phyloP scores from a whole-genome alignment of 805 yeast species.

The Nakazawaea laoshanensis region DNA sequence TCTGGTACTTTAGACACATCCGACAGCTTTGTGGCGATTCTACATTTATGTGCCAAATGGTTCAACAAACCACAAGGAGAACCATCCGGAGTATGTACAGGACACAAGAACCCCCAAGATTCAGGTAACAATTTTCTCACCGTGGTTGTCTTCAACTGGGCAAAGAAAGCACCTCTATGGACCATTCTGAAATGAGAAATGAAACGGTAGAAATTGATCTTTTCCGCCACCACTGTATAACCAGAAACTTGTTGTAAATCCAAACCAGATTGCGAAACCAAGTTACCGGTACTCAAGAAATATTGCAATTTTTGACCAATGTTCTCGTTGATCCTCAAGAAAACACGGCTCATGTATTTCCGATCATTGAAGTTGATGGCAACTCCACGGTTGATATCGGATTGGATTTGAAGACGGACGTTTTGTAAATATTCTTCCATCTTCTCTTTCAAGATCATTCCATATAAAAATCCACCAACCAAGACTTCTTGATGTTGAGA shows the following conservation, averaged over 20 bases:
- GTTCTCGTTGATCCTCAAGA: constrained; percentile 77
- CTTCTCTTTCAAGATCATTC: constrained; percentile 94
- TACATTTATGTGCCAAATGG: constrained; percentile 94
- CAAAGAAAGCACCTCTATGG: constrained; percentile 98
- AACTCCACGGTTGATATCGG: constrained; percentile 72
- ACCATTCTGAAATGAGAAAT: constrained; percentile 99
- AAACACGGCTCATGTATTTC: constrained; percentile 74
- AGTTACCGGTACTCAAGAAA: constrained; percentile 92
- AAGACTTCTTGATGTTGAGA: constrained; percentile 97
- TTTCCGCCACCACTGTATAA: constrained; percentile 97
- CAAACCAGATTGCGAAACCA: constrained; percentile 93
- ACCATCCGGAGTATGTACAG: constrained; percentile 99
- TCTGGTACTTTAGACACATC: constrained; percentile 69
- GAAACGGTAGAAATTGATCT: constrained; percentile 94
- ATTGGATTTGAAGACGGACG: constrained; percentile 64
- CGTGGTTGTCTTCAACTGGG: constrained; percentile 94
- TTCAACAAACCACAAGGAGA: constrained; percentile 97
- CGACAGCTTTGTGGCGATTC: constrained; percentile 65
- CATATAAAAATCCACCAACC: constrained; percentile 92
- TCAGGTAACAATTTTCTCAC: constrained; percentile 95
- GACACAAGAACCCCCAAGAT: constrained; percentile 98
- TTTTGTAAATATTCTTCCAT: constrained; percentile 83
- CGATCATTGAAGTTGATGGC: constrained; percentile 80
- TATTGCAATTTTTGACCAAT: constrained; percentile 93
- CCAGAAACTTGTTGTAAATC: constrained; percentile 98